phyloP scores from a whole-genome alignment of 345 rosid genomes.

The Dimocarpus longan region DNA sequence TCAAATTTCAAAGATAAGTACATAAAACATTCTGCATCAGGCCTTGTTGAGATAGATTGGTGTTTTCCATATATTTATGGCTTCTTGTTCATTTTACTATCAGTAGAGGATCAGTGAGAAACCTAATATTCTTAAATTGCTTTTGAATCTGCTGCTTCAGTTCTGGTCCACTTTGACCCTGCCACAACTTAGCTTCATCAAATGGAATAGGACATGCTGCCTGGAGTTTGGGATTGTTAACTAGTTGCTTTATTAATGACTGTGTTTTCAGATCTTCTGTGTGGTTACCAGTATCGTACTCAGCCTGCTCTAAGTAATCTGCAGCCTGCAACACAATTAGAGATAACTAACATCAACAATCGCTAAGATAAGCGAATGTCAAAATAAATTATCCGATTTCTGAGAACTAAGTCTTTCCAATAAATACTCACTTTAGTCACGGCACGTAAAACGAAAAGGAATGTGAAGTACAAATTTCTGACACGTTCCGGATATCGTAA shows the following conservation, averaged over 20 bases:
- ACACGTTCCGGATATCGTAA: conserved; percentile 85
- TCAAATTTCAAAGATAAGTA: neutral
- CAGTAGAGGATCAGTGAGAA: neutral
- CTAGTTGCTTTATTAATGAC: conserved; percentile 76
- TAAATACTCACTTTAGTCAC: conserved; percentile 69
- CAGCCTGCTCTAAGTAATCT: conserved; percentile 83
- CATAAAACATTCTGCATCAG: neutral
- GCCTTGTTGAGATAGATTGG: neutral
- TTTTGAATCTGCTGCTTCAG: conserved; percentile 47
- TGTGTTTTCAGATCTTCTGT: conserved; percentile 82
- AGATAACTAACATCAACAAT: neutral
- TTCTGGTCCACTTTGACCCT: conserved; percentile 94
- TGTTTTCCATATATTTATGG: neutral
- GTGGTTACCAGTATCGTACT: conserved; percentile 78
- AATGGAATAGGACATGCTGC: conserved; percentile 96
- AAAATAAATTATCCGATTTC: neutral
- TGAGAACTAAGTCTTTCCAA: neutral
- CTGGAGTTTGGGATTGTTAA: conserved; percentile 68
- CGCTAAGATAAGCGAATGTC: neutral
- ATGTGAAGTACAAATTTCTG: conserved; percentile 84
- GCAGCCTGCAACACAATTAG: conserved; percentile 55
- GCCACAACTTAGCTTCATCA: conserved; percentile 97
- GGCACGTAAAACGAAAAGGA: conserved; percentile 90
- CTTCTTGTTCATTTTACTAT: neutral
- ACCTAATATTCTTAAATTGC: conserved; percentile 22